Evolutionary conservation across 2,329 filamentous ascomycete species (phyloP).

Genomic region (Fusarium verrucosum): DNA sequence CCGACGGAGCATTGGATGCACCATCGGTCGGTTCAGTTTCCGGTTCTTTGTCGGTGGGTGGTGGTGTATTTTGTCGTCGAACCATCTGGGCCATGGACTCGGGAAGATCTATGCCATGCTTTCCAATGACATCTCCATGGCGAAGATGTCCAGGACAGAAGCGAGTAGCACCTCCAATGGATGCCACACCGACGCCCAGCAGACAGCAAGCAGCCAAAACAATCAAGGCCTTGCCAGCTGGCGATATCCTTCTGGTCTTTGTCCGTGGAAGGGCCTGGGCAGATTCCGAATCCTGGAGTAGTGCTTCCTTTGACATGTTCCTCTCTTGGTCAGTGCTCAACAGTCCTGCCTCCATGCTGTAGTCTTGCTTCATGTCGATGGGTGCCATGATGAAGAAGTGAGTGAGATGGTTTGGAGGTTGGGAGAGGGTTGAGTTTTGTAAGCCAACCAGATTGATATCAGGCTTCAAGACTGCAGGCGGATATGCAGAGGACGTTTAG

Average conservation of each 20-base stretch:
- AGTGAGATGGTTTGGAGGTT: constrained; percentile 13
- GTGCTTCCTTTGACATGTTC: constrained; percentile 43
- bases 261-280: constrained; percentile 24
- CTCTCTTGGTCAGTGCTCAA: constrained; percentile 45
- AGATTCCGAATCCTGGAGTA: constrained; percentile 40
- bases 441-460: constrained; percentile 35
- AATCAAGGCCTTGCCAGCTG: constrained; percentile 39
- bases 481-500: constrained; percentile 40
- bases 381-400: constrained; percentile 33
- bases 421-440: constrained; percentile 41
- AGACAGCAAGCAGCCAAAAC: constrained; percentile 41
- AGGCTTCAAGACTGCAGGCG: constrained; percentile 27
- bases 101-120: constrained; percentile 41
- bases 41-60: constrained; percentile 18
- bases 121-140: constrained; percentile 32
- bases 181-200: constrained; percentile 39
- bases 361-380: constrained; percentile 40
- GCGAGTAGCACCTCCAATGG: constrained; percentile 37
- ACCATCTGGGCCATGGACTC: constrained; percentile 68
- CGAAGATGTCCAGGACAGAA: constrained; percentile 42
- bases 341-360: constrained; percentile 46
- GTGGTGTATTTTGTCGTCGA: constrained; percentile 62
- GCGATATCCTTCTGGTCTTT: constrained; percentile 32
- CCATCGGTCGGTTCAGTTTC: constrained; percentile 5
- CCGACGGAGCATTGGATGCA: constrained; percentile 9